Base-by-base conservation (phyloP, 371 early-diverging fungal genomes). In the Gilbertella persicaria region DNA sequence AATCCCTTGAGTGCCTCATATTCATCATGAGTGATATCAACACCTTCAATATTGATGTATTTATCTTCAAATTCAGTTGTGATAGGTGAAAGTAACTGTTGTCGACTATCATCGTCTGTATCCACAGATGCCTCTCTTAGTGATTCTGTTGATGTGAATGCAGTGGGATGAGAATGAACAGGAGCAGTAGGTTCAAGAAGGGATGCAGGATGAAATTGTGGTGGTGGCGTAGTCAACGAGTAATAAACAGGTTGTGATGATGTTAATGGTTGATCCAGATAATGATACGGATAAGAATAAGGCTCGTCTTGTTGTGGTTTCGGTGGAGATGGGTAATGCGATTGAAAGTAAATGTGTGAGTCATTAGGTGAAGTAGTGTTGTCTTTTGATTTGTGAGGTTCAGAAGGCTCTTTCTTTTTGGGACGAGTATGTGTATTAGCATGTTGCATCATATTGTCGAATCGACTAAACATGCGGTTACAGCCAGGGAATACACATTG, bases 361-460 rank as follows among this genome's bases (percentile, higher is more conserved):
- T 28, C 19, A 28, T 19, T 24, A n/a, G 19, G 26, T 6, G 53
- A 36, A 8, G 45, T 28, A 20, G 24, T 20, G 3, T 19, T 40
- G n/a, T 36, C 47, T 30, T 39, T 41, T 26, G 41, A 19, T 14
- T 8, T 37, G 10, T 47, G 36, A 19, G n/a, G n/a, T n/a, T n/a
- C n/a, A n/a, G 25, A 20, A 1, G 23, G 23, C 3, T 45, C 48
- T 39, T 56, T 57, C 57, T 52, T 58, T 43, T 54, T 54, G 17
- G 42, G 38, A 39, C 58, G 62, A 30, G 10, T 50, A 17, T 79
- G 79, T 0, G 76, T 79, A 16, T 79, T 74, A 2, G 79, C 75
- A 36, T 79, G 79, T 30, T 79, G 79, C 52, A 79, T 79, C 79
- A 79, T 79, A 48, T 79, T 79, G 56, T 79, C 79, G 39, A 70